Conservation (phyloP, 2,329 filamentous ascomycete species). For the Shiraia bambusicola region DNA sequence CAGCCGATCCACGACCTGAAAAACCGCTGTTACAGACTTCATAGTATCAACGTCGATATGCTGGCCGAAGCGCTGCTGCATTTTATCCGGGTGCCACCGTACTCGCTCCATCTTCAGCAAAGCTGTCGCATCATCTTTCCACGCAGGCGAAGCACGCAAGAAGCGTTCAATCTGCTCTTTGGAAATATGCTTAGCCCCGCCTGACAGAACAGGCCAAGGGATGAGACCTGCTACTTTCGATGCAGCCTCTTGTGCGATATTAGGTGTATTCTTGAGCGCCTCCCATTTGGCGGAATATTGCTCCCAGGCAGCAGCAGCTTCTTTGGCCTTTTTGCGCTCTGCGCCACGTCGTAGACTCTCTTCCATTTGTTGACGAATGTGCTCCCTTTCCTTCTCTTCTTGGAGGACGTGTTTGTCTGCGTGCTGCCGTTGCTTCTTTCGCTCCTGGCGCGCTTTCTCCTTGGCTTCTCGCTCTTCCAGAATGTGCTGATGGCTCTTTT, state of each 20-base stretch:
- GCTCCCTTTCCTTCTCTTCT: conserved; percentile 46
- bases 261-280: conserved; percentile 38
- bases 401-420: conserved; percentile 47
- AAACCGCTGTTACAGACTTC: conserved; percentile 81
- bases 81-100: conserved; percentile 96
- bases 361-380: conserved; percentile 66
- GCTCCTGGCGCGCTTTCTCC: conserved; percentile 51
- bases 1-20: conserved; percentile 82
- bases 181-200: conserved; percentile 58
- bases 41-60: conserved; percentile 71
- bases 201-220: conserved; percentile 73
- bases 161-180: conserved; percentile 68
- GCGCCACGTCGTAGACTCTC: conserved; percentile 67
- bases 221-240: conserved; percentile 46
- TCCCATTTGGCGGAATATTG: conserved; percentile 68
- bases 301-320: conserved; percentile 63
- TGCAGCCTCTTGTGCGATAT: conserved; percentile 13
- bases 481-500: conserved; percentile 84
- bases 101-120: conserved; percentile 81
- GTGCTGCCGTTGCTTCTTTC: conserved; percentile 40
- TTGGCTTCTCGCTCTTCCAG: conserved; percentile 72
- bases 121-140: conserved; percentile 46
- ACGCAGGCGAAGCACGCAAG: conserved; percentile 58
- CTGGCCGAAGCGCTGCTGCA: conserved; percentile 81
- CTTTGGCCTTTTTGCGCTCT: conserved; percentile 59